These are phyloP conservation scores for Diaporthe ilicicola DNA, from an alignment of 2,329 filamentous ascomycete species.

Conservation along the genomic window DNA sequence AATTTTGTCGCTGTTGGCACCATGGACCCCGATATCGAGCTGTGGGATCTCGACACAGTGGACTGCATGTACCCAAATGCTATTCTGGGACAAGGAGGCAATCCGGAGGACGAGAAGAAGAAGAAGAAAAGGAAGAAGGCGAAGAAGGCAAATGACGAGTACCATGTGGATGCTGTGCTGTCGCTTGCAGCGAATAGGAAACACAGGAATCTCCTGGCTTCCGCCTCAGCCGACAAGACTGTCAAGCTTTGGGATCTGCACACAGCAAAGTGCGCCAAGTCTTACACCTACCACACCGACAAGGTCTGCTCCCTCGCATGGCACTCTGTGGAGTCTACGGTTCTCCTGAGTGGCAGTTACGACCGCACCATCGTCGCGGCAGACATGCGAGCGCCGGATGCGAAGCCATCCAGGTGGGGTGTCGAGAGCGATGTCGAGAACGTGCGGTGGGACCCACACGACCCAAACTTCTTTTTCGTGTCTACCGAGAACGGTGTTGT, in stretches of 20 bases:
- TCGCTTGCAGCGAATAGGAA: slow-evolving; percentile 91
- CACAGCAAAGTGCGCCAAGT: slow-evolving; percentile 92
- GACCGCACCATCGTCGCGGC: slow-evolving; percentile 93
- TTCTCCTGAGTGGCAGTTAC: slow-evolving; percentile 92
- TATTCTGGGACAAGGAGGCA: slow-evolving; percentile 81
- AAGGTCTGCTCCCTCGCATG: slow-evolving; percentile 97
- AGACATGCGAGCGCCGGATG: slow-evolving; percentile 93
- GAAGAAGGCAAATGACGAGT: slow-evolving; percentile 87
- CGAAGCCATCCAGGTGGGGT: slow-evolving; percentile 84
- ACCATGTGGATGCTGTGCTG: slow-evolving; percentile 93
- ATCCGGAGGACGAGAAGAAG: slow-evolving; percentile 63
- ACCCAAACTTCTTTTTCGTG: slow-evolving; percentile 93
- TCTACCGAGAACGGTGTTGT: slow-evolving; percentile 92
- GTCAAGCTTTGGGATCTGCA: slow-evolving; percentile 98
- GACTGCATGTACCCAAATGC: slow-evolving; percentile 99
- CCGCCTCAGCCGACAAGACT: slow-evolving; percentile 94
- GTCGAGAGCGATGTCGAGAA: slow-evolving; percentile 96
- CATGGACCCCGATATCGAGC: slow-evolving; percentile 98
- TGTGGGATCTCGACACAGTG: slow-evolving; percentile 96
- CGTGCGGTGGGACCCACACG: slow-evolving; percentile 91
- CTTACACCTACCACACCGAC: slow-evolving; percentile 94
- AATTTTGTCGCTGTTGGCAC: slow-evolving; percentile 97
- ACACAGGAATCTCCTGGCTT: slow-evolving; percentile 93
- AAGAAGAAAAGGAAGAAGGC: slow-evolving; percentile 94
- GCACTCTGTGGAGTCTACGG: slow-evolving; percentile 87